A percentile compares a stretch with the other conserved stretches of the same genome.
Evolutionary conservation across 2,329 filamentous ascomycete genomes (phyloP).

Genomic region (Paecilomyces niveus): DNA sequence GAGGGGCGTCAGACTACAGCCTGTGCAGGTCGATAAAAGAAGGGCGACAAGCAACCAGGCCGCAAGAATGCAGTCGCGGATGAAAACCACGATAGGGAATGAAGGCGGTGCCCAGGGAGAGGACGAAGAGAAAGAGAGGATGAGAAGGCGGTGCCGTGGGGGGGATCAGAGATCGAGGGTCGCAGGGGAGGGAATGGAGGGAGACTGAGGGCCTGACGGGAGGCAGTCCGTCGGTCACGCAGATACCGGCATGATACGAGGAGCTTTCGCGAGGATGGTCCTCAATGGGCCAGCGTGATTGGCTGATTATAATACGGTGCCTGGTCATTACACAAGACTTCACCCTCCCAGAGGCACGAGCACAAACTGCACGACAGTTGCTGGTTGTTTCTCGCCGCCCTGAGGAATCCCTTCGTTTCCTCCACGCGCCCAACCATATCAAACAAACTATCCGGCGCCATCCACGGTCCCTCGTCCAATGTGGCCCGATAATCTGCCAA

Average conservation of each 20-base stretch:
- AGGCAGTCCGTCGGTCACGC: not conserved
- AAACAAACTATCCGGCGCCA: not conserved
- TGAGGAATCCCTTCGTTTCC: not conserved
- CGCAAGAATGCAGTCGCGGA: constrained; percentile 10
- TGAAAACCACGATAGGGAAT: constrained; percentile 3
- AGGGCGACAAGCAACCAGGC: constrained; percentile 29
- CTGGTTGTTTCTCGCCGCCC: not conserved
- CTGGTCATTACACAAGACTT: not conserved
- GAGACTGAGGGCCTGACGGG: not conserved
- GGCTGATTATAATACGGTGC: not conserved
- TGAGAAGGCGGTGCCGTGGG: not conserved
- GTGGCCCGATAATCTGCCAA: not conserved
- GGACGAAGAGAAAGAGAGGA: constrained; percentile 5
- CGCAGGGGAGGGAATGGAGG: not conserved
- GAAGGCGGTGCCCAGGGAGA: constrained; percentile 10
- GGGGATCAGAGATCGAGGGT: not conserved
- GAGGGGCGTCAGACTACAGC: constrained; percentile 10
- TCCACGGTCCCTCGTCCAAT: constrained; percentile 2
- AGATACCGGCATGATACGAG: not conserved
- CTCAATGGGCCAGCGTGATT: not conserved
- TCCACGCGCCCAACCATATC: not conserved
- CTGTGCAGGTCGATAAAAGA: constrained; percentile 24
- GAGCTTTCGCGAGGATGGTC: not conserved
- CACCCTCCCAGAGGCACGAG: not conserved
- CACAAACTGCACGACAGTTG: not conserved